A percentile compares a stretch with the other conserved stretches of the same genome.
Evolutionary conservation across 306 rosid species (phyloP).

Genomic region (Dalbergia cultrata): DNA sequence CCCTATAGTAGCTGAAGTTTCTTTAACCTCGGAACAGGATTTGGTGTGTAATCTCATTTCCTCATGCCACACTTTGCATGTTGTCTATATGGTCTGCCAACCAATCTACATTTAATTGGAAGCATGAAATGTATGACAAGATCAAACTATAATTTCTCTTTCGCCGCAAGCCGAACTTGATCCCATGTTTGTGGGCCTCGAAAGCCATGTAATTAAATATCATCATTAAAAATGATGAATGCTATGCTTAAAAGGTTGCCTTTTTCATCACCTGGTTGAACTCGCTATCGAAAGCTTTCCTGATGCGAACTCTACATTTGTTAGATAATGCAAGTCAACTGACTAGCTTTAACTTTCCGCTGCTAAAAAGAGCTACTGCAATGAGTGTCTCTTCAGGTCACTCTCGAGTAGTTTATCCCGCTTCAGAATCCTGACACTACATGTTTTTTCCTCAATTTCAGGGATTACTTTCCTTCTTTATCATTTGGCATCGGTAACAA

Average conservation of each 20-base stretch:
- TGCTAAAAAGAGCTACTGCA: neutral
- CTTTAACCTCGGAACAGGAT: constrained; percentile 1
- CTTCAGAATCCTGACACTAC: constrained; percentile 30
- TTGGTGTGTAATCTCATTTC: constrained; percentile 9
- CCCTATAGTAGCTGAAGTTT: constrained; percentile 17
- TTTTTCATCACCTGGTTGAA: constrained; percentile 19
- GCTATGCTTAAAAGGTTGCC: constrained; percentile 1
- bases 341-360: constrained; percentile 38
- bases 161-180: neutral
- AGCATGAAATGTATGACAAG: constrained; percentile 1
- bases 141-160: neutral
- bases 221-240: constrained; percentile 30
- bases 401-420: constrained; percentile 23
- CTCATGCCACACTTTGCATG: constrained; percentile 24
- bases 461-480: constrained; percentile 33
- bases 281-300: constrained; percentile 23
- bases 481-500: constrained; percentile 5
- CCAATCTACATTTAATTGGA: constrained; percentile 19
- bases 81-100: constrained; percentile 16
- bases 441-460: constrained; percentile 27
- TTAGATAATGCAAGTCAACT: constrained; percentile 34
- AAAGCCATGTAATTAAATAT: constrained; percentile 22
- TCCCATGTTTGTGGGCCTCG: constrained; percentile 34
- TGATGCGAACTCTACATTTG: constrained; percentile 16
- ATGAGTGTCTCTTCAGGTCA: constrained; percentile 43